Conservation (phyloP, 345 rosid species). For the Euclidium syriacum region DNA sequence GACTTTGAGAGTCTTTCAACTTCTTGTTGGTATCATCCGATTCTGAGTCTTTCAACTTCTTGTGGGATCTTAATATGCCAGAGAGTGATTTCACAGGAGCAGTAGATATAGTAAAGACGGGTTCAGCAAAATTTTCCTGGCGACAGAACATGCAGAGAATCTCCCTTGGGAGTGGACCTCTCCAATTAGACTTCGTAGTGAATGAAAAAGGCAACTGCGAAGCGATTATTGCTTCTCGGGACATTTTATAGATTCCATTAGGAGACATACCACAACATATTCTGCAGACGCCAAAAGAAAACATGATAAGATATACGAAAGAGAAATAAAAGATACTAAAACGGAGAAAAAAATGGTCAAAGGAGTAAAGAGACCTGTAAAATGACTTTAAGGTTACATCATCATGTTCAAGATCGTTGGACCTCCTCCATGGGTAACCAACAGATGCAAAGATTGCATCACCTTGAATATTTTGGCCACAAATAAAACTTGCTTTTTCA, state of each 20-base stretch:
- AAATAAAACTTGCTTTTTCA: conserved; percentile 63
- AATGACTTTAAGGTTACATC: conserved; percentile 50
- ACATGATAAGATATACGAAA: not conserved
- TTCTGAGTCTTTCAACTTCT: conserved; percentile 40
- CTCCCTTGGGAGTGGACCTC: conserved; percentile 71
- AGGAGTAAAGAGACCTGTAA: conserved; percentile 48
- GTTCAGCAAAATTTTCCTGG: conserved; percentile 64
- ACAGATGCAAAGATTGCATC: conserved; percentile 77
- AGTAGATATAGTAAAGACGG: conserved; percentile 40
- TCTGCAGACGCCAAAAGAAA: conserved; percentile 33
- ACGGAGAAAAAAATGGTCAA: not conserved
- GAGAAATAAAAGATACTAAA: not conserved
- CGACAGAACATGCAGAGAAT: conserved; percentile 62
- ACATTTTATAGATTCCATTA: conserved; percentile 63
- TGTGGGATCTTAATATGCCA: conserved; percentile 33
- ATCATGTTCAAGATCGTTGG: conserved; percentile 55
- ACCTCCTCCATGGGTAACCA: conserved; percentile 72
- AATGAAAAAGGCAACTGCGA: conserved; percentile 58
- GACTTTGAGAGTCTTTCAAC: conserved; percentile 56
- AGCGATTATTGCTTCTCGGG: conserved; percentile 54
- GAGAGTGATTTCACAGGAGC: conserved; percentile 33
- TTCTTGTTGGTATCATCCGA: conserved; percentile 28
- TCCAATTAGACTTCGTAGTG: conserved; percentile 66
- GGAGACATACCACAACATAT: conserved; percentile 53
- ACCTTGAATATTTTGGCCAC: conserved; percentile 56